phyloP scores from a whole-genome alignment of 1,284 basidiomycete species.

The Austroboletus novae-zelandiae region DNA sequence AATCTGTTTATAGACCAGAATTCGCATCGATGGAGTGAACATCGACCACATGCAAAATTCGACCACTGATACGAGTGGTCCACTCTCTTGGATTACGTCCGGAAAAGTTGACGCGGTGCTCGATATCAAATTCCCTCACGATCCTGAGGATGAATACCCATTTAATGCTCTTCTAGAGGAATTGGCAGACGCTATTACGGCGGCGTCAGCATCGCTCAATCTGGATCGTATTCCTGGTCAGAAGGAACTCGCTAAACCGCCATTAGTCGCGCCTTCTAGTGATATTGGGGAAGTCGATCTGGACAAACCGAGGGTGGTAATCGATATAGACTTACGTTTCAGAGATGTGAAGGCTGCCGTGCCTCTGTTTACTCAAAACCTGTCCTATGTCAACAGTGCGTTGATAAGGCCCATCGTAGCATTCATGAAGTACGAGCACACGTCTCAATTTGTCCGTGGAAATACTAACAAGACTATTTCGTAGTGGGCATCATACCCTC shows the following conservation, averaged over 20 bases:
- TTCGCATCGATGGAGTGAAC: conserved; percentile 95
- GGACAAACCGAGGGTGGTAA: conserved; percentile 57
- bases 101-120: conserved; percentile 97
- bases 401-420: conserved; percentile 95
- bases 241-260: conserved; percentile 82
- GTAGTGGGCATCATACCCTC: conserved; percentile 84
- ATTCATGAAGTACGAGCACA: conserved; percentile 87
- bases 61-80: conserved; percentile 73
- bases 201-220: conserved; percentile 49
- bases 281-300: conserved; percentile 36
- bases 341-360: conserved; percentile 96
- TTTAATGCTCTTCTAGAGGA: conserved; percentile 89
- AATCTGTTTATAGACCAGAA: conserved; percentile 64
- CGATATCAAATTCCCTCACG: conserved; percentile 95
- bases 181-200: conserved; percentile 81
- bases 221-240: conserved; percentile 84
- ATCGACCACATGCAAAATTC: conserved; percentile 94
- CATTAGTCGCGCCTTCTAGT: conserved; percentile 71
- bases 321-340: conserved; percentile 95
- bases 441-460: background rate
- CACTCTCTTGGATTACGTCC: conserved; percentile 95
- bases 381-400: conserved; percentile 94
- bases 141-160: conserved; percentile 72
- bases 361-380: conserved; percentile 82
- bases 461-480: conserved; percentile 14